Evolutionary conservation across 495 filamentous ascomycete species (phyloP), one percentile per base, ranked within the genome.

Genomic region (Neurospora intermedia): DNA sequence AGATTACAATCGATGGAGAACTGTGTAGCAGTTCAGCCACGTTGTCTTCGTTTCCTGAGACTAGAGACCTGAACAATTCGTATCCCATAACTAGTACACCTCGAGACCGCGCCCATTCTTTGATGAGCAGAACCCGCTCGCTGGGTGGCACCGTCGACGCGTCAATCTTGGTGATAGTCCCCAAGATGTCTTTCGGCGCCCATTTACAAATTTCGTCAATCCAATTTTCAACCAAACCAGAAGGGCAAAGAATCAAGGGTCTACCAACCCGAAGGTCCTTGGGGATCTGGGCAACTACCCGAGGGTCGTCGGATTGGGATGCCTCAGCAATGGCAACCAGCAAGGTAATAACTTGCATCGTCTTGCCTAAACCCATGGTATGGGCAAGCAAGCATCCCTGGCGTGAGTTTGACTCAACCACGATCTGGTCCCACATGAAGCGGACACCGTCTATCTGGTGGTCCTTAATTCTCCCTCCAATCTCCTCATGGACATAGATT

Each of bases 311-410:
- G 0, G 92, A 94, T 16, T 76, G 73, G 27, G 89, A 84, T 3
- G 93, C 88, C 73, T 90, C 84, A 8, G 89, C 84, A 72, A 97
- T 88, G 18, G 93, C 91, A 5, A 91, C 85, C 2, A 98, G 85
- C 45, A 98, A 81, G 0, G 93, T 91, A 74, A 98, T 93, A 3
- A 88, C 87, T 82, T 97, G 95, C 88, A 97, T 92, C 0, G 95
- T 97, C 81, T 98, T 98, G 16, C 94, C 94, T 18, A 98, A 81
- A 3, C 94, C 94, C 95, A 97, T 97, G 1, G 93, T 93, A 78
- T 97, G 94, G 3, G 94, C 93, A 40, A 98, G 86, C 4, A 98
- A 83, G 76, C 93, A 96, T 7, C 94, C 94, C 78, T 92, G 89
- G 35, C 83, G 83, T 4, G 77, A 79, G 41, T 85, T 84, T 18